Conservation (phyloP, 495 filamentous ascomycete genomes). For the Penicillium egyptiacum region DNA sequence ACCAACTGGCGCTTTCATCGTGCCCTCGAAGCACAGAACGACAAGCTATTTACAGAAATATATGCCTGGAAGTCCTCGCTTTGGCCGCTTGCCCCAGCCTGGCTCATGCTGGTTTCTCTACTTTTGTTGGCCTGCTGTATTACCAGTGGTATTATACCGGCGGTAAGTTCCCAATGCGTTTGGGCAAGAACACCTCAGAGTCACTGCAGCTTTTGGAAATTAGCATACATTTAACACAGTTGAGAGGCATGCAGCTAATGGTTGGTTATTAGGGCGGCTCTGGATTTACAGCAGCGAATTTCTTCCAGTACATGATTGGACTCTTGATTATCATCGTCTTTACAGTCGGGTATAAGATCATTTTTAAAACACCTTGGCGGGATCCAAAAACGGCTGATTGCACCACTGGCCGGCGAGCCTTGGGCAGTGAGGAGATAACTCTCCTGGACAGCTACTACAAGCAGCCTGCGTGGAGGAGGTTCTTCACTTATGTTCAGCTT, state of each 20-base stretch:
- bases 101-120: constrained; percentile 20
- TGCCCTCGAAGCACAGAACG: constrained; percentile 32
- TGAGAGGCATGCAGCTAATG: too few species aligned
- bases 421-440: not conserved
- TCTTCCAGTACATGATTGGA: constrained; percentile 36
- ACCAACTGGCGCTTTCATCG: constrained; percentile 31
- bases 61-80: constrained; percentile 31
- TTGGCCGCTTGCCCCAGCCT: constrained; percentile 33
- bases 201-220: too few species aligned
- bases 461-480: not conserved
- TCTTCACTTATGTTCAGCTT: not conserved
- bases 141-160: constrained; percentile 16
- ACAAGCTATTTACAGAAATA: constrained; percentile 21
- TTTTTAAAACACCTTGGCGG: constrained; percentile 21
- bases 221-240: too few species aligned
- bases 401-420: not conserved
- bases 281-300: constrained; percentile 22
- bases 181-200: too few species aligned
- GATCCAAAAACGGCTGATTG: constrained; percentile 15
- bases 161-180: not conserved
- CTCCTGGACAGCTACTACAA: not conserved
- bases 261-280: not conserved
- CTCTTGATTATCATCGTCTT: constrained; percentile 23
- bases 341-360: constrained; percentile 27
- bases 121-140: constrained; percentile 21